Evolutionary conservation across 768 basidiomycete species (phyloP), one percentile per base, ranked within the genome.

Genomic region (Lactarius vividus): DNA sequence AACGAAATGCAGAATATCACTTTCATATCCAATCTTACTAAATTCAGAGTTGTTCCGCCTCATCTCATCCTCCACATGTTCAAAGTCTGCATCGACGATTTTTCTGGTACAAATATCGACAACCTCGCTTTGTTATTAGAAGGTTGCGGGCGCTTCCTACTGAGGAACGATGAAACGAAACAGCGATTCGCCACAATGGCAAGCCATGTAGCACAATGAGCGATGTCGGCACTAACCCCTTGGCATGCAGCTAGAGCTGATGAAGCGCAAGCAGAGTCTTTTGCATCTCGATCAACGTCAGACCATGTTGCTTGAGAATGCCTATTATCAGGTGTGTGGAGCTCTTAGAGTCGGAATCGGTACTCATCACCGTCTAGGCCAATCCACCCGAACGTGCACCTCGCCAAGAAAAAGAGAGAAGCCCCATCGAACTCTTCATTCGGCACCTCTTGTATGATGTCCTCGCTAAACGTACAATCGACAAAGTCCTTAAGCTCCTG

Each of bases 1-100:
- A 39, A 60, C 13, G 26, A 29, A 44, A 31, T 18, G 37, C 49
- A 98, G 94, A 99, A 98, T 73, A 84, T 92, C 28, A 83, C 85
- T 15, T 99, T 90, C 78, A 76, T 95, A 63, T 90, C 92, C 5
- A 96, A 91, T 75, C 78, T 99, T 71, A 96, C 96, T n/a, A 99
- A 99, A 77, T 98, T 98, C 76, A 81, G 84, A 44, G 87, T 98
- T 26, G 92, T 98, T 9, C 95, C 94, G 33, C 79, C 88, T 4
- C 95, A 98, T 75, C 81, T 96, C 63, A 94, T 98, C 72, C 79
- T 99, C 56, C 96, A 98, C 75, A 90, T 94, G 71, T 91, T 96
- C 81, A 98, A 98, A 84, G 94, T 96, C 59, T 96, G 93, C 76
- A 79, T 98, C 72, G 96, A 98, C 74, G 96, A 98, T 74, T 94